phyloP scores from a whole-genome alignment of 768 basidiomycete species.

The Leucocoprinus birnbaumii region DNA sequence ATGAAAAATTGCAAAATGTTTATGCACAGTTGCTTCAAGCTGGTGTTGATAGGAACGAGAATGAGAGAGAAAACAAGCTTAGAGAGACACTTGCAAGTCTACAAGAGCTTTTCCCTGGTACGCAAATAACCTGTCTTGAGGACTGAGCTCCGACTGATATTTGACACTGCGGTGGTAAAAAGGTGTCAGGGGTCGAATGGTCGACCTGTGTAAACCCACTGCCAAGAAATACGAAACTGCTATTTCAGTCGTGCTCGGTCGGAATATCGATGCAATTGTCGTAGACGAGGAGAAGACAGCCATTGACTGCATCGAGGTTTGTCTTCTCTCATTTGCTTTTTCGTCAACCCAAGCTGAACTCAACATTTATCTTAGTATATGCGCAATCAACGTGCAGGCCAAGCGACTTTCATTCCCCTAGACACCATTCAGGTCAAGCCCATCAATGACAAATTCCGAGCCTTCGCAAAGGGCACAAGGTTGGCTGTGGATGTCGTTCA shows the following conservation, averaged over 20 bases:
- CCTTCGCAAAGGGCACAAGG: conserved; percentile 84
- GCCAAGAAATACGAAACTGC: conserved; percentile 90
- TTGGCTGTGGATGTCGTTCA: conserved; percentile 86
- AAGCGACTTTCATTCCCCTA: conserved; percentile 98
- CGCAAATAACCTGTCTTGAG: conserved; percentile 10
- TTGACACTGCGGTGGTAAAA: neutral
- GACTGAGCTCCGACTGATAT: no score
- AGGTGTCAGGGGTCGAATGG: conserved; percentile 91
- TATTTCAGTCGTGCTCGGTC: conserved; percentile 87
- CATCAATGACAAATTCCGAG: conserved; percentile 91
- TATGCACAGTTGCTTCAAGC: conserved; percentile 87
- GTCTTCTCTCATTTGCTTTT: conserved; percentile 12
- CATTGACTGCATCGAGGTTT: conserved; percentile 94
- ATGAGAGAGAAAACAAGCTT: conserved; percentile 76
- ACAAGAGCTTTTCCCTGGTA: conserved; percentile 89
- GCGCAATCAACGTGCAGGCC: conserved; percentile 91
- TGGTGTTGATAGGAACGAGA: conserved; percentile 84
- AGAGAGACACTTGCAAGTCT: conserved; percentile 85
- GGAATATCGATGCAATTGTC: conserved; percentile 93
- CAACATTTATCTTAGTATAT: conserved; percentile 64
- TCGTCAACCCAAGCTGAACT: neutral
- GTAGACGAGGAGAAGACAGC: conserved; percentile 97
- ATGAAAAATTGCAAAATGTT: conserved; percentile 84
- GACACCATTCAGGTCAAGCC: conserved; percentile 96
- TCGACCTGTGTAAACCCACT: conserved; percentile 94